Evolutionary conservation across 108 stramenopile genomes (phyloP).

Genomic region (Nitzschia sp.): DNA sequence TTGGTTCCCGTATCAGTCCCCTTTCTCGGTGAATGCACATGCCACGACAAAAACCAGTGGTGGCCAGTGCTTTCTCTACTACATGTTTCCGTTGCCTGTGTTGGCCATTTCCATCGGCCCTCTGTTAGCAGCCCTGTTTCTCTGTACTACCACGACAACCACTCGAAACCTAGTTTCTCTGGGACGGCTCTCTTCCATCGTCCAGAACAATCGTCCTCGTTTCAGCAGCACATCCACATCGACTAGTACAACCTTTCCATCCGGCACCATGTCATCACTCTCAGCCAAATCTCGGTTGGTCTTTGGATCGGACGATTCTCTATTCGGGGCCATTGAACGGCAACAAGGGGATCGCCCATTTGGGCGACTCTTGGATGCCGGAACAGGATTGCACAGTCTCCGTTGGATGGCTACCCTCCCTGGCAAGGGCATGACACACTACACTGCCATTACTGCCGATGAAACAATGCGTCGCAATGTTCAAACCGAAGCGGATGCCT

Average conservation of each 20-base stretch:
- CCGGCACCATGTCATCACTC: background rate
- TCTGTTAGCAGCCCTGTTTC: no score
- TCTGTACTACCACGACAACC: no score
- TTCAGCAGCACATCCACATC: background rate
- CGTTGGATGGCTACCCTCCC: constrained; percentile 87
- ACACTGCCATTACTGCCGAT: constrained; percentile 85
- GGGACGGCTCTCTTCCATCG: no score
- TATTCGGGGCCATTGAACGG: constrained; percentile 81
- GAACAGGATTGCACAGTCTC: constrained; percentile 90
- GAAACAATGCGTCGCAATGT: constrained; percentile 71
- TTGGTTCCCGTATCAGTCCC: no score
- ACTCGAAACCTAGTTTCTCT: no score
- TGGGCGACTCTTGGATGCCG: constrained; percentile 87
- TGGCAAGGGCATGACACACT: constrained; percentile 55
- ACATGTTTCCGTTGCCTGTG: no score
- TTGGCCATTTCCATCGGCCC: no score
- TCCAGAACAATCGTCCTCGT: no score
- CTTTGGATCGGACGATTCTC: constrained; percentile 60
- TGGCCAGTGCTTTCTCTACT: no score
- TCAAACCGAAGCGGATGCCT: constrained; percentile 51
- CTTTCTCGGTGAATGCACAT: no score
- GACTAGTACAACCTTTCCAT: background rate
- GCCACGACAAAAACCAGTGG: no score
- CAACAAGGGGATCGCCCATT: constrained; percentile 63
- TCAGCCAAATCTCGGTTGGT: constrained; percentile 43